These are phyloP conservation scores for Penicillium sumatraense DNA, from an alignment of 2,329 filamentous ascomycete genomes.

Conservation along the genomic window DNA sequence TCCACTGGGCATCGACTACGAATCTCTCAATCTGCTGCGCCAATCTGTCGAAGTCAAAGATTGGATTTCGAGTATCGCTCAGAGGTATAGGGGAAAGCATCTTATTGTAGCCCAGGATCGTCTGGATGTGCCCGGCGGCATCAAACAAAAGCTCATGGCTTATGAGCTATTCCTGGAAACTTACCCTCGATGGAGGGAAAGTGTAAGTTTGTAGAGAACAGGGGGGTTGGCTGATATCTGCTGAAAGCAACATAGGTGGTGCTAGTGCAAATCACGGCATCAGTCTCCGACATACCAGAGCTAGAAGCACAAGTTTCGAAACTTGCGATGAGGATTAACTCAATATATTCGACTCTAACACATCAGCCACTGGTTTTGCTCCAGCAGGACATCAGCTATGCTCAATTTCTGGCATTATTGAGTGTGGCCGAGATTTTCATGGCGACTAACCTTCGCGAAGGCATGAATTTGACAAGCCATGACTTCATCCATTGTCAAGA, in stretches of 20 bases:
- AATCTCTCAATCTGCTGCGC: conserved; percentile 70
- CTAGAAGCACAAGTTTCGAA: conserved; percentile 85
- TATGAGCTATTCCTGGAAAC: conserved; percentile 91
- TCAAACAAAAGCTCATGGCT: conserved; percentile 87
- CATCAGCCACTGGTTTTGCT: conserved; percentile 91
- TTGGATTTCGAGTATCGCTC: conserved; percentile 78
- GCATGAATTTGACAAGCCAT: conserved; percentile 94
- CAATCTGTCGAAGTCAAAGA: conserved; percentile 71
- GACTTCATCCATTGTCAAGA: conserved; percentile 94
- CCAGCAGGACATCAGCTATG: conserved; percentile 89
- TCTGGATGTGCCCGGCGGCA: conserved; percentile 86
- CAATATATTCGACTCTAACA: conserved; percentile 81
- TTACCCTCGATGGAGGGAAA: conserved; percentile 84
- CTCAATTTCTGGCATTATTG: conserved; percentile 88
- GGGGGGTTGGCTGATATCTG: neutral
- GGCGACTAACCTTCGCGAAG: conserved; percentile 91
- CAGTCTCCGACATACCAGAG: conserved; percentile 81
- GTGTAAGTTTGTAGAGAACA: conserved; percentile 42
- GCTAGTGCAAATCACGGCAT: conserved; percentile 89
- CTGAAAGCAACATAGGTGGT: conserved; percentile 62
- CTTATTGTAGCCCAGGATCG: conserved; percentile 93
- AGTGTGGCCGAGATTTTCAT: conserved; percentile 87
- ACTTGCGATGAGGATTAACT: conserved; percentile 92
- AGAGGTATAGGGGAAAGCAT: conserved; percentile 82
- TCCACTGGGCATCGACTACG: conserved; percentile 85